Evolutionary conservation across 768 basidiomycete genomes (phyloP).

Genomic region (Phaeotremella fagi): DNA sequence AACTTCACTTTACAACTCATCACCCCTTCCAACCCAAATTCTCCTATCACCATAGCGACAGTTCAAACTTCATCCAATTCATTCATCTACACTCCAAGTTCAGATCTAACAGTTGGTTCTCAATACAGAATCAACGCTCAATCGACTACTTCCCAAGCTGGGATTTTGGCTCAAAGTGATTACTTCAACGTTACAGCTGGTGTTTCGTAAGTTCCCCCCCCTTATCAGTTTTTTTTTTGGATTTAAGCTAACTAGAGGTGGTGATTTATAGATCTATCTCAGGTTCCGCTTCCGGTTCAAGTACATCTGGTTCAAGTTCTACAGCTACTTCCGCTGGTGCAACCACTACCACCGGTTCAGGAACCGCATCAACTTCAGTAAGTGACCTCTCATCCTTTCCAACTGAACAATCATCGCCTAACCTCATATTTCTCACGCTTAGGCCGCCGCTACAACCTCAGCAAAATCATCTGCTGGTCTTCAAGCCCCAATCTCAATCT

Average conservation of each 20-base stretch:
- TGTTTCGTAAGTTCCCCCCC: slow-evolving; percentile 18
- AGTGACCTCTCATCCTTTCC: background rate
- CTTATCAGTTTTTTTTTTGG: no score
- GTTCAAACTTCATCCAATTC: slow-evolving; percentile 20
- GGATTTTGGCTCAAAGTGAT: slow-evolving; percentile 35
- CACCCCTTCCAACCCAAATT: slow-evolving; percentile 23
- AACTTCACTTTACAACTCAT: slow-evolving; percentile 35
- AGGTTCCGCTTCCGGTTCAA: slow-evolving; percentile 6
- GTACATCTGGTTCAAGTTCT: slow-evolving; percentile 4
- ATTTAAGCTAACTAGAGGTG: no score
- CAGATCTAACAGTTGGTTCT: slow-evolving; percentile 9
- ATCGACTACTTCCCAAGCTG: slow-evolving; percentile 1
- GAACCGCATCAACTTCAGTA: background rate
- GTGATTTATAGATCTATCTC: background rate
- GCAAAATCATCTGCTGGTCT: slow-evolving; percentile 4
- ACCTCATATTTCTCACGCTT: no score
- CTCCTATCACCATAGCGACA: slow-evolving; percentile 14
- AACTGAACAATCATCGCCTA: no score
- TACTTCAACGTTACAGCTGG: slow-evolving; percentile 31
- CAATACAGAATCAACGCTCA: slow-evolving; percentile 26
- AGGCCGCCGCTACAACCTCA: slow-evolving; percentile 1
- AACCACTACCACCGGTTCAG: background rate
- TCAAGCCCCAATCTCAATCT: background rate
- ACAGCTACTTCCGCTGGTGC: background rate
- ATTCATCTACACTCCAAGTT: slow-evolving; percentile 27